phyloP scores from a whole-genome alignment of 2,329 filamentous ascomycete genomes.

The Lachnellula hyalina region DNA sequence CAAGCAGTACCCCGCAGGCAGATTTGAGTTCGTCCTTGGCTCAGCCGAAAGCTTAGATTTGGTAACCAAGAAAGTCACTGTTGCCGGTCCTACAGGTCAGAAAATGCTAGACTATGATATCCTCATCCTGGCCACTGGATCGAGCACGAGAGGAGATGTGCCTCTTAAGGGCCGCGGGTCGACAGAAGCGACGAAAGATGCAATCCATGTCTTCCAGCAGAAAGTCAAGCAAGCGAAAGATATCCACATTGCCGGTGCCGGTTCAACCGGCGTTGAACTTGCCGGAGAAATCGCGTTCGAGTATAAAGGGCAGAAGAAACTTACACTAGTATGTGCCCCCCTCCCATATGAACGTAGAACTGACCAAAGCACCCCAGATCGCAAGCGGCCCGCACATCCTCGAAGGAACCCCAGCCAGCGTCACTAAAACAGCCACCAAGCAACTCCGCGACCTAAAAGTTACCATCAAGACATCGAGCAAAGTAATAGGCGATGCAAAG shows the following conservation, averaged over 20 bases:
- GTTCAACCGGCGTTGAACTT: conserved; percentile 32
- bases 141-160: conserved; percentile 37
- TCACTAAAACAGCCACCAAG: conserved; percentile 30
- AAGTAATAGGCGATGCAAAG: conserved; percentile 35
- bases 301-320: conserved; percentile 26
- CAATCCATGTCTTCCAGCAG: conserved; percentile 22
- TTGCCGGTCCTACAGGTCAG: conserved; percentile 33
- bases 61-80: conserved; percentile 37
- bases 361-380: conserved; percentile 16
- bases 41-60: conserved; percentile 42
- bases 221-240: conserved; percentile 19
- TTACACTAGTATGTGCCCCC: conserved; percentile 20
- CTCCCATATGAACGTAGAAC: not conserved
- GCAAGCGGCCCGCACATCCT: conserved; percentile 30
- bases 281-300: conserved; percentile 25
- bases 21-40: conserved; percentile 49
- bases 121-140: conserved; percentile 51
- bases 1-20: conserved; percentile 39
- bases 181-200: conserved; percentile 29
- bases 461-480: conserved; percentile 39
- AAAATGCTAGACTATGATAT: conserved; percentile 42
- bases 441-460: conserved; percentile 48
- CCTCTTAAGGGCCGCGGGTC: conserved; percentile 46
- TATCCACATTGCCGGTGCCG: conserved; percentile 32
- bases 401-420: conserved; percentile 16